Evolutionary conservation across 2,329 filamentous ascomycete species (phyloP), one percentile per base, ranked within the genome.

Genomic region (Onygenales sp.): DNA sequence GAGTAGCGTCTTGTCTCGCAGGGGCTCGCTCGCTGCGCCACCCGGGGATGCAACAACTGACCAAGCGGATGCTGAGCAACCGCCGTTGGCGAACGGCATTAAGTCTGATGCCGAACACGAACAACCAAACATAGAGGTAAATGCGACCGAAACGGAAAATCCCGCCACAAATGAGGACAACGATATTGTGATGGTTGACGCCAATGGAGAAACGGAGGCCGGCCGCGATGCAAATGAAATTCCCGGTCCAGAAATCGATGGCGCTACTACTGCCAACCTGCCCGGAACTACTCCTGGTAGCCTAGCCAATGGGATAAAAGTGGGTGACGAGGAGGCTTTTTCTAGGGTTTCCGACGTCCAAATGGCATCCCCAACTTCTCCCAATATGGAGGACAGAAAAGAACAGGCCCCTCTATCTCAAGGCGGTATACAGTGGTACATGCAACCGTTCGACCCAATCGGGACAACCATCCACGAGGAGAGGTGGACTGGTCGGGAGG

Each of bases 391-490:
- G 41, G 57, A 49, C 11, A 69, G 66, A n/a, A 68, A 73, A 41
- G 66, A 72, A 51, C 71, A 72, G 52, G 62, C 67, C 38, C 74
- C 79, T 10, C 74, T 89, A 44, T 79, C 79, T 2, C 78, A 85
- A 48, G 92, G 92, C 54, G 92, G 92, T 36, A 76, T 95, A 10
- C 83, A 89, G 7, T 96, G 90, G 89, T 95, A 95, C 68, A 80
- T 95, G 55, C 81, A 87, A 63, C 79, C 82, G 7, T 94, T 94
- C 65, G 82, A 93, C 50, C 86, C 87, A 52, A 64, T 82, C 51
- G 92, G 90, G 54, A 95, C 89, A 0, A 92, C 86, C 0, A 81
- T 92, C 8, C 76, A 87, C 53, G 85, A 86, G 59, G 87, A 92
- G 69, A 78, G 83, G 51, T 89, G 84, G 77, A 83, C 81, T 0